Base-by-base conservation (phyloP, 2,329 filamentous ascomycete genomes). In the Mycosphaerelloides madeirae region DNA sequence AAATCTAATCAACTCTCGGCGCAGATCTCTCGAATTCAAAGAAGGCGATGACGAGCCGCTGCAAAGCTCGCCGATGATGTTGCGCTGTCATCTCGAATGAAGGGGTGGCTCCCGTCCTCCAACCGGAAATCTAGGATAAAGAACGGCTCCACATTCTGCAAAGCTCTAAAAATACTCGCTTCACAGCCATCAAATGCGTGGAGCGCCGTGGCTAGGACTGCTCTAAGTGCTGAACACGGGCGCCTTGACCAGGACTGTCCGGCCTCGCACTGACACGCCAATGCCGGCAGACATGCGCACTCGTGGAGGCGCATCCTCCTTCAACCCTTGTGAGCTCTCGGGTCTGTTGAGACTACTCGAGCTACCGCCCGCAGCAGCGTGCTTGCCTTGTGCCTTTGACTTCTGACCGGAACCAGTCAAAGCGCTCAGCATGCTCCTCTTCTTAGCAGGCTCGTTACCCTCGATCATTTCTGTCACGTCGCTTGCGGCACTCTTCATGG, bases 281-380 rank as follows among this genome's bases (percentile, higher is more conserved):
- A 75, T 61, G 25, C 71, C 71, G 9, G 69, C 69, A 13, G 71
- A 65, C 60, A 76, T 61, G n/a, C 72, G 63, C 32, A 75, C 72
- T 12, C 71, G 61, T 19, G 68, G 67, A 40, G 68, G 63, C 33
- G 60, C 52, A 29, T 66, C 57, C 41, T 73, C 70, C 29, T 71
- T 66, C 38, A 65, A 63, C 20, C 63, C 61, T 39, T 59, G 56
- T 9, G 68, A 65, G 53, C 68, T 71, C 22, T 68, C 67, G 16
- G 69, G 68, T 34, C 67, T 53, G 60, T 62, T 38, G 54, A 69
- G 38, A 60, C 62, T 52, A 53, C 64, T 41, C n/a, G 58, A 59
- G 60, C 66, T 60, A 59, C 65, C 56, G n/a, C 50, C 55, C 3
- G 57, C 54, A 14, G 53, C 55, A 11, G 56, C 52, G 22, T 65